Evolutionary conservation across 192 early-diverging fungal species (phyloP).

Genomic region (Coemansia sp.): DNA sequence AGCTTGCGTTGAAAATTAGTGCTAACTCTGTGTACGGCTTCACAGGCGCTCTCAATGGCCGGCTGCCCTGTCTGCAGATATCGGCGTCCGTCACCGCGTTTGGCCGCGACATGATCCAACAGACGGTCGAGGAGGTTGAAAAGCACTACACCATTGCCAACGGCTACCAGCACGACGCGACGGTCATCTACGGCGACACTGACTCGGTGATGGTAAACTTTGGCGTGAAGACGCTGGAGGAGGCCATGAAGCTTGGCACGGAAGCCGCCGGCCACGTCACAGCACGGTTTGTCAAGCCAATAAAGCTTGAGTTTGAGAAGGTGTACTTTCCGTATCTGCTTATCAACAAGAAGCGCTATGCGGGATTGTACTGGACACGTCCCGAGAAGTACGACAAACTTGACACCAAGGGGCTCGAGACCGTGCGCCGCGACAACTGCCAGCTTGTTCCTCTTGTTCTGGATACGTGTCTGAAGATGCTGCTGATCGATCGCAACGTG

Average conservation of each 20-base stretch:
- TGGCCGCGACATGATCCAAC: slow-evolving; percentile 95
- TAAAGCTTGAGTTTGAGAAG: slow-evolving; percentile 99
- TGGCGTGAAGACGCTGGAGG: slow-evolving; percentile 73
- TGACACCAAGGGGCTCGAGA: slow-evolving; percentile 98
- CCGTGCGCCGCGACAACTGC: slow-evolving; percentile 95
- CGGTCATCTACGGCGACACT: slow-evolving; percentile 97
- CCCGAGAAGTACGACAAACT: slow-evolving; percentile 92
- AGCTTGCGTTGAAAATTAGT: slow-evolving; percentile 93
- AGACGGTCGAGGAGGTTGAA: slow-evolving; percentile 83
- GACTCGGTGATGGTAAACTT: slow-evolving; percentile 99
- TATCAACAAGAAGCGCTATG: slow-evolving; percentile 99
- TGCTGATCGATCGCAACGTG: slow-evolving; percentile 88
- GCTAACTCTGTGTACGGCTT: slow-evolving; percentile 99
- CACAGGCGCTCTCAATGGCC: slow-evolving; percentile 90
- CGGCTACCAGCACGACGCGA: slow-evolving; percentile 83
- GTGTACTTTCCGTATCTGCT: slow-evolving; percentile 98
- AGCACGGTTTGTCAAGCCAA: slow-evolving; percentile 80
- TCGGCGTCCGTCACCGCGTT: slow-evolving; percentile 92
- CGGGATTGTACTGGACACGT: slow-evolving; percentile 96
- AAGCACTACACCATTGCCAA: slow-evolving; percentile 79
- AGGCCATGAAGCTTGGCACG: slow-evolving; percentile 84
- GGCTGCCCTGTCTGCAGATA: slow-evolving; percentile 90
- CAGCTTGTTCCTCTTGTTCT: slow-evolving; percentile 89
- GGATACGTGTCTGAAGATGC: slow-evolving; percentile 85
- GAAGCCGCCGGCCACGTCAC: slow-evolving; percentile 90